Conservation (phyloP, 768 basidiomycete species). For the Phlebiopsis flavidoalba region DNA sequence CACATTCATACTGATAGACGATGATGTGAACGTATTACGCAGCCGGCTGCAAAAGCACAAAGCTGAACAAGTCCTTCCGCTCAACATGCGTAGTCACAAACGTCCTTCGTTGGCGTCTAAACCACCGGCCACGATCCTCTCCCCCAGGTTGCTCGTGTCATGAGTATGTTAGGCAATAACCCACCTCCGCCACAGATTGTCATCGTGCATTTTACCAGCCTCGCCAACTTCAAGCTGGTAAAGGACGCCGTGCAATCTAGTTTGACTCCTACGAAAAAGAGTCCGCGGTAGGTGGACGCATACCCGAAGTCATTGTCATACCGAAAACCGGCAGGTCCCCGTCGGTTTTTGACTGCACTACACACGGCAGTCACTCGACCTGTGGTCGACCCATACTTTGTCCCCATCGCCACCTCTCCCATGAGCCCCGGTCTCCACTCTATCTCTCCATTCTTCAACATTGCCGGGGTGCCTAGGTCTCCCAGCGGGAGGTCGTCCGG, state of each 20-base stretch:
- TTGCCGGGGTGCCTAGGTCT: slow-evolving; percentile 32
- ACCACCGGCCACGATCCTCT: slow-evolving; percentile 76
- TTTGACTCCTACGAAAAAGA: slow-evolving; percentile 40
- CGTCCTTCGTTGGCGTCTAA: slow-evolving; percentile 61
- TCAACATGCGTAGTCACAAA: slow-evolving; percentile 38
- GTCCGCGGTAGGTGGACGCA: slow-evolving; percentile 33
- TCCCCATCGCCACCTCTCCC: slow-evolving; percentile 93
- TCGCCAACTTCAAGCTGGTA: slow-evolving; percentile 83
- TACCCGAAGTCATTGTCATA: slow-evolving; percentile 93
- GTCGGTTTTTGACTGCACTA: slow-evolving; percentile 86
- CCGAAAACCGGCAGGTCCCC: slow-evolving; percentile 96
- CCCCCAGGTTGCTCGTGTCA: slow-evolving; percentile 66
- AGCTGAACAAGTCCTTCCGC: slow-evolving; percentile 43
- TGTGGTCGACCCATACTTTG: slow-evolving; percentile 83
- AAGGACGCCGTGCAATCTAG: slow-evolving; percentile 80
- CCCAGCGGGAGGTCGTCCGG: slow-evolving; percentile 42
- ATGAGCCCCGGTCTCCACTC: slow-evolving; percentile 61
- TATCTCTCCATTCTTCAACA: slow-evolving; percentile 40
- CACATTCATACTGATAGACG: slow-evolving; percentile 87
- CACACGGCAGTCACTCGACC: slow-evolving; percentile 89
- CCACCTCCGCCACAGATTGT: slow-evolving; percentile 34
- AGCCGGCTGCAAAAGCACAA: slow-evolving; percentile 68
- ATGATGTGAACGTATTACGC: slow-evolving; percentile 78
- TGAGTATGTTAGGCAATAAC: slow-evolving; percentile 26
- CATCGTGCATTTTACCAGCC: slow-evolving; percentile 87